phyloP scores from a whole-genome alignment of 345 rosid genomes.

The Cardiospermum halicacabum region DNA sequence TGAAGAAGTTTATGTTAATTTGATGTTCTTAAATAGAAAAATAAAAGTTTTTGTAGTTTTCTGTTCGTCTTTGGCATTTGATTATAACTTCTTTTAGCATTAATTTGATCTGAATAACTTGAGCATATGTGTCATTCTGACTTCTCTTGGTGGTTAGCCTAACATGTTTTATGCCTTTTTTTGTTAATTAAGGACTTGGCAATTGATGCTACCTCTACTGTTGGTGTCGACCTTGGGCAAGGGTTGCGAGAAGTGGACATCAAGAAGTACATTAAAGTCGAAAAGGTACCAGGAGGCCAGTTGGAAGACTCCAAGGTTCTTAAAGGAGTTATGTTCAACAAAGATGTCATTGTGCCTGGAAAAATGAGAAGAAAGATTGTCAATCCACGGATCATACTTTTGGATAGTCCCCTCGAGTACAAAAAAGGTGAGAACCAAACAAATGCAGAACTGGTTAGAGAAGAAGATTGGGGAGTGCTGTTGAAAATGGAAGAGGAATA shows the following conservation, averaged over 20 bases:
- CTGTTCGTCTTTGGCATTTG: not conserved
- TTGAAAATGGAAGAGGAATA: slow-evolving; percentile 93
- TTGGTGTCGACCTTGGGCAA: slow-evolving; percentile 94
- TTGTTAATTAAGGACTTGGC: slow-evolving; percentile 73
- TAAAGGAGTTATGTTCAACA: slow-evolving; percentile 92
- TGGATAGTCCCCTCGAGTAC: slow-evolving; percentile 94
- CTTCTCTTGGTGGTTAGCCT: not conserved
- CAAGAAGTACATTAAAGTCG: slow-evolving; percentile 85
- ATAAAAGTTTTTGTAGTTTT: not conserved
- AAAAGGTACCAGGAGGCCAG: slow-evolving; percentile 97
- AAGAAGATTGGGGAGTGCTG: slow-evolving; percentile 89
- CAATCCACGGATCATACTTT: slow-evolving; percentile 80
- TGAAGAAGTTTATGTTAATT: not conserved
- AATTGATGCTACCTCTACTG: slow-evolving; percentile 76
- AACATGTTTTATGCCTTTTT: slow-evolving; percentile 1
- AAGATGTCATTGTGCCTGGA: slow-evolving; percentile 92
- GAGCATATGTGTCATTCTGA: not conserved
- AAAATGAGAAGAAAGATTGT: slow-evolving; percentile 93
- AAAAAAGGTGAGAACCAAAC: slow-evolving; percentile 99
- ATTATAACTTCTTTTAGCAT: not conserved
- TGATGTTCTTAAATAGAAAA: not conserved
- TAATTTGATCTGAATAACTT: not conserved
- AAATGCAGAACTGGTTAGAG: slow-evolving; percentile 82
- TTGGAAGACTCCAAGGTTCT: slow-evolving; percentile 88
- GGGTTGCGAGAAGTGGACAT: slow-evolving; percentile 95